These are phyloP conservation scores for Aquilaria sinensis DNA, from an alignment of 345 rosid species.

Conservation along the genomic window DNA sequence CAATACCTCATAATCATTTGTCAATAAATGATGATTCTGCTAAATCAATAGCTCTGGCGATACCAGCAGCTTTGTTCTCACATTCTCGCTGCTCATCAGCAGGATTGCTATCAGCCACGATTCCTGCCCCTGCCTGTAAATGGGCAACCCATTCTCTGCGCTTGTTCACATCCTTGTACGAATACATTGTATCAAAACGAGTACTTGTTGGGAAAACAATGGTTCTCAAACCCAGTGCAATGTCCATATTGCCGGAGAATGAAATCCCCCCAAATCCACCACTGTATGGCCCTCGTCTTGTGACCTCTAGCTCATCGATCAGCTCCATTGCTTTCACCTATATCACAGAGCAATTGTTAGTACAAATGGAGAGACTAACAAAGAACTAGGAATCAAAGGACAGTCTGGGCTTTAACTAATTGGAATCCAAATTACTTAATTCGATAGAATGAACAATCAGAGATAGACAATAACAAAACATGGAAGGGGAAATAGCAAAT, in stretches of 20 bases:
- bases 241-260: conserved; percentile 89
- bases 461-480: neutral
- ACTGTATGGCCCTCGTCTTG: conserved; percentile 87
- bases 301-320: conserved; percentile 80
- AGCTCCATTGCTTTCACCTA: conserved; percentile 97
- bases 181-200: conserved; percentile 70
- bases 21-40: conserved; percentile 85
- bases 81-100: conserved; percentile 91
- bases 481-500: neutral
- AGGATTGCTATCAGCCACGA: conserved; percentile 87
- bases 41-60: conserved; percentile 87
- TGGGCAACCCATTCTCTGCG: conserved; percentile 91
- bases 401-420: neutral
- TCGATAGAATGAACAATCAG: neutral
- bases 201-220: conserved; percentile 68
- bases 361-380: too few species aligned
- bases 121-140: conserved; percentile 93
- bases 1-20: conserved; percentile 11
- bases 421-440: neutral
- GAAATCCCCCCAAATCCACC: conserved; percentile 97
- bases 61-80: conserved; percentile 92
- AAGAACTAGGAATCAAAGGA: too few species aligned
- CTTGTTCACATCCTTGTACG: conserved; percentile 56
- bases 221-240: conserved; percentile 78
- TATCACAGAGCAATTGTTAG: neutral